A percentile compares a stretch with the other conserved stretches of the same genome.
phyloP scores from a whole-genome alignment of 306 rosid genomes.

The Citrullus colocynthis region DNA sequence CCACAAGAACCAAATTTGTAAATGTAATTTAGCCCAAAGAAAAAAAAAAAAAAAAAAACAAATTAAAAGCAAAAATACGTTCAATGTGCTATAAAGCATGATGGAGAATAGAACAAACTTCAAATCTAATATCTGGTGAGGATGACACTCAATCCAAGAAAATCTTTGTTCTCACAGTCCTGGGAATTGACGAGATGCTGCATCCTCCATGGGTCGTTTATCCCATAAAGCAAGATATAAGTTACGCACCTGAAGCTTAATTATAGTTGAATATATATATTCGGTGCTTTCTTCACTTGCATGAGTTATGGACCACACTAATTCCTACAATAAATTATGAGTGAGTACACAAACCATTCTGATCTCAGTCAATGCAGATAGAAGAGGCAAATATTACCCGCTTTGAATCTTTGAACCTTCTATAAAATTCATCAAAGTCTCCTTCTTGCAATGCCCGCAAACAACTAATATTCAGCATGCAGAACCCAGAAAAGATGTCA shows the following conservation, averaged over 20 bases:
- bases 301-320: constrained; percentile 68
- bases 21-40: no score
- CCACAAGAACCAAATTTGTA: not conserved
- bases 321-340: constrained; percentile 41
- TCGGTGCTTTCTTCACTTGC: constrained; percentile 94
- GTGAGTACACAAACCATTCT: constrained; percentile 12
- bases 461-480: constrained; percentile 42
- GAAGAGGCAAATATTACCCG: constrained; percentile 40
- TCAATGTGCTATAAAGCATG: not conserved
- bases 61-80: not conserved
- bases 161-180: not conserved
- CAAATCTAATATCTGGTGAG: not conserved
- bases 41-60: not conserved
- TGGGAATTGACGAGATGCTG: not conserved
- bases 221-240: not conserved
- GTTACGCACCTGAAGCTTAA: constrained; percentile 66
- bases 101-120: not conserved
- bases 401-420: constrained; percentile 62
- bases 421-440: constrained; percentile 40
- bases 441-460: constrained; percentile 85
- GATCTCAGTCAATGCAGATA: constrained; percentile 6
- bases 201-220: not conserved
- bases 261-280: constrained; percentile 56
- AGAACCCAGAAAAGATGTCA: not conserved
- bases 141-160: not conserved